A percentile compares a stretch with the other conserved stretches of the same genome.
Evolutionary conservation across 345 rosid genomes (phyloP).

Genomic region (Passiflora organensis): DNA sequence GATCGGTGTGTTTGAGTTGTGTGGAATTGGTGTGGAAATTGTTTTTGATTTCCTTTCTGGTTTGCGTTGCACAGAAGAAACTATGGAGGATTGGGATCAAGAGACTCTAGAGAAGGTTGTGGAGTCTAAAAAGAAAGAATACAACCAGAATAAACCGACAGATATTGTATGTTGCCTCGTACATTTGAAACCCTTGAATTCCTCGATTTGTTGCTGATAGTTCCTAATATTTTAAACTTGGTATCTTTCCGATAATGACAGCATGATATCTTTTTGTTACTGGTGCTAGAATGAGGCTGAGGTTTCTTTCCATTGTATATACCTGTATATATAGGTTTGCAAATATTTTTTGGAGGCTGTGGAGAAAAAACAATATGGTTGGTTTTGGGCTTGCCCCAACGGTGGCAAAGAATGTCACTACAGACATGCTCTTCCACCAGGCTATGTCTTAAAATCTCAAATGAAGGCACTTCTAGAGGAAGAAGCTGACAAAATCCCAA

Average conservation of each 20-base stretch:
- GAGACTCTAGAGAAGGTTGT: constrained; percentile 88
- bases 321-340: constrained; percentile 60
- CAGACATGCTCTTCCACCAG: constrained; percentile 97
- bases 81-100: constrained; percentile 99
- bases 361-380: constrained; percentile 94
- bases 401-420: constrained; percentile 85
- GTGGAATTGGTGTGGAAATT: constrained; percentile 26
- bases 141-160: constrained; percentile 87
- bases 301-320: neutral
- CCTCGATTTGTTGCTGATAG: no score
- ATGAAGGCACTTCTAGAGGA: constrained; percentile 95
- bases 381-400: constrained; percentile 95
- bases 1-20: no score
- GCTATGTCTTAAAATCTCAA: constrained; percentile 84
- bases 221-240: no score
- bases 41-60: no score
- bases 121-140: constrained; percentile 75
- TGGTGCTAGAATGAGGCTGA: no score
- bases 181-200: no score
- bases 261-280: no score
- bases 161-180: constrained; percentile 58
- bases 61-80: neutral
- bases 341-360: constrained; percentile 91
- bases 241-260: no score
- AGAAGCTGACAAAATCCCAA: constrained; percentile 64